Evolutionary conservation across 164 flowering plant genomes (phyloP), one percentile per base, ranked within the genome.

Genomic region (Warburgia ugandensis): DNA sequence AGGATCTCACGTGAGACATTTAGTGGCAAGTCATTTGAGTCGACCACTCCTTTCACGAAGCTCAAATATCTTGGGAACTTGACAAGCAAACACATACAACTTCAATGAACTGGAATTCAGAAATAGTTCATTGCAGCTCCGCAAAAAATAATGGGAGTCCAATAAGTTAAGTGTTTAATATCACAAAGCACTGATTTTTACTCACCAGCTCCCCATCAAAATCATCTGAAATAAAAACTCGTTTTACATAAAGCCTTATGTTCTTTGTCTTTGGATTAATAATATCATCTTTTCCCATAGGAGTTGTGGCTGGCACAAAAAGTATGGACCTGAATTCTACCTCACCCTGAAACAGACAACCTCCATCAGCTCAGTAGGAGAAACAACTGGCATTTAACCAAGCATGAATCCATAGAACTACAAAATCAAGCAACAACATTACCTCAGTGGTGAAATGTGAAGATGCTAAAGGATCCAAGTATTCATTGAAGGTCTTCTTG

Each of bases 401-500:
- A 5, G 21, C 6, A 10, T 36, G 45, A 4, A 41, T 21, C n/a
- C 11, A 58, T 6, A n/a, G 14, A 1, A 33, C 11, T 14, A 22
- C 17, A 16, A 19, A 20, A 43, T 17, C 1, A 28, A 8, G 6
- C 10, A 48, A 6, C 3, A 16, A 25, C 10, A 32, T 48, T 65
- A 86, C 99, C 99, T 92, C 99, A 30, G 96, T 92, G 33, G 95
- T 86, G 66, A 88, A 92, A 68, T 88, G 96, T 6, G 99, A 83
- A 33, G 94, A 88, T 43, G 96, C 99, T 47, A 88, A 64, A 49
- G 99, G 99, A 26, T 92, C 96, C 78, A 86, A 62, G 54, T 86
- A 92, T n/a, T 92, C 95, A 50, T 82, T 79, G 61, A 92, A 92
- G 3, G 97, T 80, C 46, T 75, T 79, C 79, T 79, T 83, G 77